Percentiles rank a stretch among this genome's conserved stretches.
phyloP scores from a whole-genome alignment of 2,329 filamentous ascomycete species.

The Cryphonectria carpinicola region DNA sequence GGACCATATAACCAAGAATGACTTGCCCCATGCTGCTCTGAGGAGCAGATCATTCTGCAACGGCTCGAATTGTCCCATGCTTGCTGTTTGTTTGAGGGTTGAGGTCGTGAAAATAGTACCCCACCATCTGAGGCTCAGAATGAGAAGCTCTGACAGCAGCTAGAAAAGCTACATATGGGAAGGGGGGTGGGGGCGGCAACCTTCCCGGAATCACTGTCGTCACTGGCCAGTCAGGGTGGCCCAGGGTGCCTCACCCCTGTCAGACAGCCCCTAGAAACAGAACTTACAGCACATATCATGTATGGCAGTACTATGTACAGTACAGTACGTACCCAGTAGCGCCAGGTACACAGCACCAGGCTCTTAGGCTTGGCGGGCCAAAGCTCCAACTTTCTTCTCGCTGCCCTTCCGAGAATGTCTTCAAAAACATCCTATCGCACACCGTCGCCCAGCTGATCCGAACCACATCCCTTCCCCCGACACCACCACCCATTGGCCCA shows the following conservation, averaged over 20 bases:
- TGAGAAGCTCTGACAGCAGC: neutral
- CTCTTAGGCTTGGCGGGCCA: neutral
- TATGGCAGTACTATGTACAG: neutral
- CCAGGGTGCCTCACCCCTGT: neutral
- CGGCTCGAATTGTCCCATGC: constrained; percentile 65
- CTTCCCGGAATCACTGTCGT: neutral
- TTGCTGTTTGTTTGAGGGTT: constrained; percentile 9
- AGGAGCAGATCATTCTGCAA: constrained; percentile 92
- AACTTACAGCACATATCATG: neutral
- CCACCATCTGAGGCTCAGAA: neutral
- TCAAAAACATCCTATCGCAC: neutral
- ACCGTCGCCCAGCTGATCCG: neutral
- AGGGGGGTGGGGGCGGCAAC: too few relatives aligned
- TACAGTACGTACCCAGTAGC: neutral
- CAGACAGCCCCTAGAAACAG: neutral
- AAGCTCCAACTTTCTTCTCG: neutral
- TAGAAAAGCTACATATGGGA: constrained; percentile 3
- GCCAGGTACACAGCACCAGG: constrained; percentile 4
- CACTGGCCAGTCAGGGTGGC: neutral
- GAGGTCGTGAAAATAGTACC: constrained; percentile 5
- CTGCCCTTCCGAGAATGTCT: neutral
- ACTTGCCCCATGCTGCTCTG: constrained; percentile 82
- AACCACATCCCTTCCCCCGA: neutral
- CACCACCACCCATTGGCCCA: constrained; percentile 5
- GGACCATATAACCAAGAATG: neutral